Evolutionary conservation across 495 filamentous ascomycete species (phyloP).

Genomic region (Tuber microsphaerosporum): DNA sequence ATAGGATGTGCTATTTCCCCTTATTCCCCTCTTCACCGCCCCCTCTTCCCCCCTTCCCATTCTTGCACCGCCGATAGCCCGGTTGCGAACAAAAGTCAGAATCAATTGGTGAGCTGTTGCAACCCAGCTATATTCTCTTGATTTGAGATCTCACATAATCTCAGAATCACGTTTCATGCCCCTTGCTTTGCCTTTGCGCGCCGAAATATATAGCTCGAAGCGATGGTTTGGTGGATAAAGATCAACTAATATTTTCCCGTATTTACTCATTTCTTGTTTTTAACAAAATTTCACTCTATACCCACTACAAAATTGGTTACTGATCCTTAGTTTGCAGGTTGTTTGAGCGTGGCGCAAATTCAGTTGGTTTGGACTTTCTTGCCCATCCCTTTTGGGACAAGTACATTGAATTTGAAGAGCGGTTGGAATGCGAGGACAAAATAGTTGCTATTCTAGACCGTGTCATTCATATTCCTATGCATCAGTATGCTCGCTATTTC

Average conservation of each 20-base stretch:
- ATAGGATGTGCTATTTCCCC: slow-evolving; percentile 52
- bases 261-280: slow-evolving; percentile 43
- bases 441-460: slow-evolving; percentile 80
- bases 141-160: slow-evolving; percentile 42
- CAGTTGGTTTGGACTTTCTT: slow-evolving; percentile 86
- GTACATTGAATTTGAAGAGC: slow-evolving; percentile 92
- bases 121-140: slow-evolving; percentile 39
- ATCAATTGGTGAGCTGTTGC: slow-evolving; percentile 42
- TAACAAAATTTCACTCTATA: slow-evolving; percentile 14
- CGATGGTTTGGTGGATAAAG: slow-evolving; percentile 28
- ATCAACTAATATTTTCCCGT: slow-evolving; percentile 41
- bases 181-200: slow-evolving; percentile 40
- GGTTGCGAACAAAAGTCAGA: slow-evolving; percentile 31
- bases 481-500: slow-evolving; percentile 93
- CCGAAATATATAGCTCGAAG: slow-evolving; percentile 26
- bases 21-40: slow-evolving; percentile 45
- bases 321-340: slow-evolving; percentile 61
- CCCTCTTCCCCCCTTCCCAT: slow-evolving; percentile 34
- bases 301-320: slow-evolving; percentile 45
- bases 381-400: slow-evolving; percentile 98
- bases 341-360: slow-evolving; percentile 80
- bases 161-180: slow-evolving; percentile 39
- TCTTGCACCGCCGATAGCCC: slow-evolving; percentile 31
- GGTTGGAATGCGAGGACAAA: slow-evolving; percentile 74
- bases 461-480: slow-evolving; percentile 88